These are phyloP conservation scores for Porphyrellus sp. DNA, from an alignment of 1,284 basidiomycete species.

Conservation along the genomic window DNA sequence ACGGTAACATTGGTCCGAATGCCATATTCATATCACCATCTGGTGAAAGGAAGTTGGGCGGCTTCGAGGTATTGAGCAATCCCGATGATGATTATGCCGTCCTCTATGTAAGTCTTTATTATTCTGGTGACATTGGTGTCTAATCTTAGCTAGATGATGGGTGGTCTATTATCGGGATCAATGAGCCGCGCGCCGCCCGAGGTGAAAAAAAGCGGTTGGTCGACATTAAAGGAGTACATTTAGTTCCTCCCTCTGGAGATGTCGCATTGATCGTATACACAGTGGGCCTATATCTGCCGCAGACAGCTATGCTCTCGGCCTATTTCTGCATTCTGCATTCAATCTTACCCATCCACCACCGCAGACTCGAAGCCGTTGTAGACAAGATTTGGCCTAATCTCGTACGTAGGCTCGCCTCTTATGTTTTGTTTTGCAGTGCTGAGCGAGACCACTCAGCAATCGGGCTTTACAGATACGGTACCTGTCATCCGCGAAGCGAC, in stretches of 20 bases:
- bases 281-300: slow-evolving; percentile 71
- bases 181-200: slow-evolving; percentile 74
- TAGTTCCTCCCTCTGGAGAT: background rate
- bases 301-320: slow-evolving; percentile 84
- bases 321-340: slow-evolving; percentile 83
- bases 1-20: slow-evolving; percentile 79
- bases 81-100: slow-evolving; percentile 73
- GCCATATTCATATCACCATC: slow-evolving; percentile 88
- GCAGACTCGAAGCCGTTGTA: slow-evolving; percentile 69
- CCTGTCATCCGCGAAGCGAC: slow-evolving; percentile 94
- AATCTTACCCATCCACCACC: slow-evolving; percentile 76
- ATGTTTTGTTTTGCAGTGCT: background rate
- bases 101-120: slow-evolving; percentile 65
- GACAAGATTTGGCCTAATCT: slow-evolving; percentile 94
- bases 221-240: slow-evolving; percentile 74
- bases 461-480: slow-evolving; percentile 93
- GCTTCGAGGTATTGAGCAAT: slow-evolving; percentile 88
- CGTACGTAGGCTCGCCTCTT: slow-evolving; percentile 44
- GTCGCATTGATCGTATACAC: slow-evolving; percentile 7
- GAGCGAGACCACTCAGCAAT: slow-evolving; percentile 55
- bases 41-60: slow-evolving; percentile 95
- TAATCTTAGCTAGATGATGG: slow-evolving; percentile 57
- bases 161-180: slow-evolving; percentile 61
- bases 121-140: slow-evolving; percentile 4
- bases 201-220: slow-evolving; percentile 89